Evolutionary conservation across 1,284 basidiomycete species (phyloP).

Genomic region (Chalciporus sp.): DNA sequence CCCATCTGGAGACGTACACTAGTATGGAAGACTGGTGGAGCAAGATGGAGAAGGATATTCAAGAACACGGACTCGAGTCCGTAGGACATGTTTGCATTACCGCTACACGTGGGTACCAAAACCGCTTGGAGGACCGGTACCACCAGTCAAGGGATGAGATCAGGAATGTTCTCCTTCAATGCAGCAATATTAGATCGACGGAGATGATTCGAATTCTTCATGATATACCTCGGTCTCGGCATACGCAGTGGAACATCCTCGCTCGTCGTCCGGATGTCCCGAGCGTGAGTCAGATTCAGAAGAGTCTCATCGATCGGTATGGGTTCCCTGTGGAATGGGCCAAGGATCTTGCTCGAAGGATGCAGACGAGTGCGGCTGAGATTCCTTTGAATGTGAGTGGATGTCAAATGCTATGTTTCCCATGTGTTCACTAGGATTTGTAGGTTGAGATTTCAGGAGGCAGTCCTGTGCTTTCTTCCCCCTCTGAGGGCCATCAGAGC

Average conservation of each 20-base stretch:
- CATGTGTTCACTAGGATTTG: background rate
- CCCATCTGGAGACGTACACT: slow-evolving; percentile 13
- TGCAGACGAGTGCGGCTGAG: background rate
- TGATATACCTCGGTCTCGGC: background rate
- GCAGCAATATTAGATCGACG: background rate
- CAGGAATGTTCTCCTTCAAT: background rate
- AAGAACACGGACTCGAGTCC: slow-evolving; percentile 1
- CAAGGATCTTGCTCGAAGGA: background rate
- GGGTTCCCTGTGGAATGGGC: background rate
- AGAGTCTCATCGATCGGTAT: background rate
- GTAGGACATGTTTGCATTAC: slow-evolving; percentile 11
- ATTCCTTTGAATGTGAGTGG: background rate
- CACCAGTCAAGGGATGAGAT: background rate
- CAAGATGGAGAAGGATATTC: slow-evolving; percentile 8
- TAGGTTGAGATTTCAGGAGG: background rate
- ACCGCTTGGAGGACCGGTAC: background rate
- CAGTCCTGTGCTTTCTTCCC: background rate
- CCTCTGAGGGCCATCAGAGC: background rate
- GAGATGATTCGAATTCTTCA: background rate
- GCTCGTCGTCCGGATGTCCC: background rate
- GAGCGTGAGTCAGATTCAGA: background rate
- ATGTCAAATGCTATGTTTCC: background rate
- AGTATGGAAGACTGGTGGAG: slow-evolving; percentile 19
- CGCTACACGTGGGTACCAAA: background rate
- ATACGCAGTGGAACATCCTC: background rate